Conservation (phyloP, 371 early-diverging fungal species). For the Haplosporangium sp. region DNA sequence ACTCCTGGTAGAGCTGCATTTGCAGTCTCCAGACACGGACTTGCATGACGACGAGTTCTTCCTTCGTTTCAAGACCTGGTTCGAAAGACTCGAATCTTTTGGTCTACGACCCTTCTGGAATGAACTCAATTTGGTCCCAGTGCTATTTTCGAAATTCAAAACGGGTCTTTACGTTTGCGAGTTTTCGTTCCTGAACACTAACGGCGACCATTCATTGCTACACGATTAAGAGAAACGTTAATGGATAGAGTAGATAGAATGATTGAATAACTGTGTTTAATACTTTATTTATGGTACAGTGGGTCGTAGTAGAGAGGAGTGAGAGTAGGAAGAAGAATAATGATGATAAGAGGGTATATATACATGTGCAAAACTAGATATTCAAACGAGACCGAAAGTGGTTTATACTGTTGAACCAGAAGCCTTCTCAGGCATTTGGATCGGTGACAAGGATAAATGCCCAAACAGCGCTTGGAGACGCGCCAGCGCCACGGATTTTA, state of each 20-base stretch:
- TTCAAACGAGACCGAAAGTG: too few species aligned
- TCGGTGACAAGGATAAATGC: slow-evolving; percentile 27
- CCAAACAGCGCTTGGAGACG: slow-evolving; percentile 46
- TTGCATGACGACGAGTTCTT: not conserved
- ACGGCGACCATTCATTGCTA: not conserved
- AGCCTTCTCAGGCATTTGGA: not conserved
- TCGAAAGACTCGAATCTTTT: not conserved
- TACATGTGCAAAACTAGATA: too few species aligned
- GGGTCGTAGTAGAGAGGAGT: not conserved
- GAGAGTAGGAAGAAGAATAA: not conserved
- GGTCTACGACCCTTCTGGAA: slow-evolving; percentile 10
- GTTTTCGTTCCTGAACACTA: not conserved
- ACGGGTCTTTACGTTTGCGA: not conserved
- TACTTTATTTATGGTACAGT: not conserved
- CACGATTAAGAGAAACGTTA: not conserved
- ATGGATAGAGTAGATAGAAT: too few species aligned
- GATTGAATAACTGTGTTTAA: too few species aligned
- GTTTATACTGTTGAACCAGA: not conserved
- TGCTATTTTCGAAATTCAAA: not conserved
- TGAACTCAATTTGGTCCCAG: not conserved
- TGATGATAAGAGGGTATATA: too few species aligned
- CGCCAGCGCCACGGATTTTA: slow-evolving; percentile 37
- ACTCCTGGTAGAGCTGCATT: not conserved
- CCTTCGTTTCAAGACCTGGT: not conserved
- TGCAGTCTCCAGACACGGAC: not conserved